Evolutionary conservation across 495 filamentous ascomycete genomes (phyloP).

Genomic region (Penicillium ucsense): DNA sequence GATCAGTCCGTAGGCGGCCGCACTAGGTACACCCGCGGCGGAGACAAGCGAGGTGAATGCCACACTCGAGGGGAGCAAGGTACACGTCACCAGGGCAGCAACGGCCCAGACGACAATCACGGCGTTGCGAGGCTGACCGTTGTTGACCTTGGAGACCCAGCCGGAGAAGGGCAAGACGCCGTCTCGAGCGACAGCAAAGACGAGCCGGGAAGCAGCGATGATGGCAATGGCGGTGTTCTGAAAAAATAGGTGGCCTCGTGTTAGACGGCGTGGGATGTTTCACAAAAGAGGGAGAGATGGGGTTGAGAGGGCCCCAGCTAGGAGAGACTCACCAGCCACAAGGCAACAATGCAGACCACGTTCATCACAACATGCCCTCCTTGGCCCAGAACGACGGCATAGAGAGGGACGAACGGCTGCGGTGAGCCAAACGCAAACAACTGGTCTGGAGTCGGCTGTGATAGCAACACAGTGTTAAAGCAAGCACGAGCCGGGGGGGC

Average conservation of each 20-base stretch:
- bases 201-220: constrained; percentile 44
- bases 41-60: constrained; percentile 47
- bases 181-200: constrained; percentile 47
- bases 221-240: constrained; percentile 47
- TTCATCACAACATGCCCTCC: constrained; percentile 49
- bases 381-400: constrained; percentile 40
- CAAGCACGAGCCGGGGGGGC: too few species aligned
- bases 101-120: constrained; percentile 45
- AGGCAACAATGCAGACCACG: constrained; percentile 39
- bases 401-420: constrained; percentile 45
- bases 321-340: constrained; percentile 31
- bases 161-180: constrained; percentile 46
- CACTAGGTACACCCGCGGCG: constrained; percentile 40
- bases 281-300: not conserved
- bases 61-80: constrained; percentile 42
- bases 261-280: too few species aligned
- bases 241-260: not conserved
- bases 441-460: constrained; percentile 26
- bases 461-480: not conserved
- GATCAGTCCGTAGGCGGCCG: constrained; percentile 45
- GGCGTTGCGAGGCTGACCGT: constrained; percentile 44
- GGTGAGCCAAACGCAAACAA: constrained; percentile 38
- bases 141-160: constrained; percentile 43
- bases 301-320: not conserved
- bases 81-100: constrained; percentile 40